Conservation (phyloP, 1,284 basidiomycete genomes). For the Melanopsichium pennsylvanicum region DNA sequence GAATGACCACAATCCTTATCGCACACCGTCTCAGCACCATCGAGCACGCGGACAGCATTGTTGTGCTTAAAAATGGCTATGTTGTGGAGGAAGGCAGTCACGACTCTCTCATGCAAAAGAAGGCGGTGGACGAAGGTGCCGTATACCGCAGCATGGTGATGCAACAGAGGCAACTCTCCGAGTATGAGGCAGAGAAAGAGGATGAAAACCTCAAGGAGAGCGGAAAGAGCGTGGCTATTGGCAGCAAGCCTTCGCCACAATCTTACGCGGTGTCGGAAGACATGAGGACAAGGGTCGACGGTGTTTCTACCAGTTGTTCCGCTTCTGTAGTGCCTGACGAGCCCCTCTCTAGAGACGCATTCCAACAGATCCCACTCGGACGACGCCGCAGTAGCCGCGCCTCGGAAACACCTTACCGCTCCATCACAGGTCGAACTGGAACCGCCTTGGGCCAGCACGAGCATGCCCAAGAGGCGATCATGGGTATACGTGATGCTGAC, state of each 20-base stretch:
- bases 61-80: slow-evolving; percentile 54
- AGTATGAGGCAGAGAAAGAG: slow-evolving; percentile 22
- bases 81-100: slow-evolving; percentile 61
- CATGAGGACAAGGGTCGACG: slow-evolving; percentile 31
- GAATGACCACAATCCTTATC: slow-evolving; percentile 63
- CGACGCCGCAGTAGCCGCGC: slow-evolving; percentile 34
- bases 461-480: slow-evolving; percentile 26
- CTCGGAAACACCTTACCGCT: slow-evolving; percentile 18
- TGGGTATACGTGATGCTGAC: slow-evolving; percentile 8
- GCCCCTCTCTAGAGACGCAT: slow-evolving; percentile 3
- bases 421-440: slow-evolving; percentile 21
- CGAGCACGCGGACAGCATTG: slow-evolving; percentile 61
- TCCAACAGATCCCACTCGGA: slow-evolving; percentile 5
- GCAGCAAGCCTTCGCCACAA: slow-evolving; percentile 3
- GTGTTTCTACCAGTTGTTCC: slow-evolving; percentile 17
- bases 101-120: slow-evolving; percentile 48
- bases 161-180: slow-evolving; percentile 49
- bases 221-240: not conserved
- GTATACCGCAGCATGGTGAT: slow-evolving; percentile 59
- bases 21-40: slow-evolving; percentile 64
- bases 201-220: not conserved
- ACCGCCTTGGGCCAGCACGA: slow-evolving; percentile 28
- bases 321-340: slow-evolving; percentile 29
- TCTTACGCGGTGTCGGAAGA: slow-evolving; percentile 23
- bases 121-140: slow-evolving; percentile 7